Evolutionary conservation across 805 yeast species (phyloP).

Genomic region (Ogataea corticis): DNA sequence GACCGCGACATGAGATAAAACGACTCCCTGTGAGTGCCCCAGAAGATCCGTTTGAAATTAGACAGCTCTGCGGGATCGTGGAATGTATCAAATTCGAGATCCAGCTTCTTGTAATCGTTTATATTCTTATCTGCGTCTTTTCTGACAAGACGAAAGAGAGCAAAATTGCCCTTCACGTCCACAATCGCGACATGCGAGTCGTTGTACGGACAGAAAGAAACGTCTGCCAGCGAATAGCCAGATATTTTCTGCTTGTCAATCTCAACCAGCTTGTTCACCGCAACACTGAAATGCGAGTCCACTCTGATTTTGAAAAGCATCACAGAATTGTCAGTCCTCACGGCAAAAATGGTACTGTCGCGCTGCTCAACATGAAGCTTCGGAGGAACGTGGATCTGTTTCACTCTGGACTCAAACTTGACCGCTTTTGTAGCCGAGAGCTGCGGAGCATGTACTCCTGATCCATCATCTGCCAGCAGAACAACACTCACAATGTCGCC

Average conservation of each 20-base stretch:
- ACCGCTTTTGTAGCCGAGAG: constrained; percentile 20
- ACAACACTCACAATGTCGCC: constrained; percentile 35
- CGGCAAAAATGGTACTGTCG: constrained; percentile 24
- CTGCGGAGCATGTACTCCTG: constrained; percentile 4
- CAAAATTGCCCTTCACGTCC: constrained; percentile 57
- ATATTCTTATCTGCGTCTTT: constrained; percentile 1
- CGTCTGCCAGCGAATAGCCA: constrained; percentile 41
- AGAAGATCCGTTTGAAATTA: constrained; percentile 50
- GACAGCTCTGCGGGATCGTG: constrained; percentile 55
- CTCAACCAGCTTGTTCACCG: constrained; percentile 26
- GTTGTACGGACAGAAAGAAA: constrained; percentile 43
- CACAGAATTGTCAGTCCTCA: constrained; percentile 33
- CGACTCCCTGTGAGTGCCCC: constrained; percentile 39
- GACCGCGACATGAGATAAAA: constrained; percentile 45
- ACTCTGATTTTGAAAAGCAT: constrained; percentile 29
- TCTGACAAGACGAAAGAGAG: constrained; percentile 33
- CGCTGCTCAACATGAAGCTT: constrained; percentile 7
- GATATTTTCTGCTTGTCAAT: constrained; percentile 21
- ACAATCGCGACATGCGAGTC: constrained; percentile 40
- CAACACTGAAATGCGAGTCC: constrained; percentile 12
- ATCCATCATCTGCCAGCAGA: constrained; percentile 6
- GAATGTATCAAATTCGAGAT: constrained; percentile 23
- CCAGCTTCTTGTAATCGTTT: constrained; percentile 4
- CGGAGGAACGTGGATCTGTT: constrained; percentile 34
- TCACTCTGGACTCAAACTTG: constrained; percentile 25